Evolutionary conservation across 305 asterid species (phyloP).

Genomic region (Rubia occidens): DNA sequence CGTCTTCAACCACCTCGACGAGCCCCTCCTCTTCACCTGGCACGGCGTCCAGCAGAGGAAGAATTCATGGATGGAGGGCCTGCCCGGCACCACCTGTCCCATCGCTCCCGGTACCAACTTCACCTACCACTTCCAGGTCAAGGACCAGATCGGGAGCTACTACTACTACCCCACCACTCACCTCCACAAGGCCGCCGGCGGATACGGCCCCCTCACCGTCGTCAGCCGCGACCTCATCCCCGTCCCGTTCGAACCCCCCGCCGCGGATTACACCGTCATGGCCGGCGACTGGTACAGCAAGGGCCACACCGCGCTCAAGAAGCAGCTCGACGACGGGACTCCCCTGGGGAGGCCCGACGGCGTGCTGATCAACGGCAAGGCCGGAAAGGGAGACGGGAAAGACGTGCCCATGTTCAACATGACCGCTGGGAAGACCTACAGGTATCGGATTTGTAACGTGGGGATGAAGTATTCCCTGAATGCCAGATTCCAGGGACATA

Average conservation of each 20-base stretch:
- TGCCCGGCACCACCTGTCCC: constrained; percentile 46
- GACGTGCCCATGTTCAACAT: constrained; percentile 46
- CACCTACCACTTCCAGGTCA: constrained; percentile 45
- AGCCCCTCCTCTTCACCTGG: constrained; percentile 56
- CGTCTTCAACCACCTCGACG: constrained; percentile 46
- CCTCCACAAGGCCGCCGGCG: constrained; percentile 49
- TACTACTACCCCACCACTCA: constrained; percentile 43
- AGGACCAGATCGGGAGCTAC: constrained; percentile 56
- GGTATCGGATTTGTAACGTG: constrained; percentile 55
- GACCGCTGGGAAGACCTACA: constrained; percentile 40
- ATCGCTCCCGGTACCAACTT: constrained; percentile 38
- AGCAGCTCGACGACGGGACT: constrained; percentile 34
- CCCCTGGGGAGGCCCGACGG: constrained; percentile 41
- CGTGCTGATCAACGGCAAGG: constrained; percentile 49
- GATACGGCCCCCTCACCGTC: constrained; percentile 34
- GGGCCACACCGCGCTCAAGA: constrained; percentile 25
- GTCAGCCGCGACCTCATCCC: constrained; percentile 47
- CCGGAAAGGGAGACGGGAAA: constrained; percentile 28
- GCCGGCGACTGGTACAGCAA: constrained; percentile 53
- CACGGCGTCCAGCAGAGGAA: constrained; percentile 57
- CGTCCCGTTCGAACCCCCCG: constrained; percentile 39
- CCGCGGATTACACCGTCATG: constrained; percentile 33
- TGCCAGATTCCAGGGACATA: constrained; percentile 47
- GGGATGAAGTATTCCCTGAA: constrained; percentile 59
- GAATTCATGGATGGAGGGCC: constrained; percentile 60